Conservation (phyloP, 140 eudicot species). For the Stevia rebaudiana region DNA sequence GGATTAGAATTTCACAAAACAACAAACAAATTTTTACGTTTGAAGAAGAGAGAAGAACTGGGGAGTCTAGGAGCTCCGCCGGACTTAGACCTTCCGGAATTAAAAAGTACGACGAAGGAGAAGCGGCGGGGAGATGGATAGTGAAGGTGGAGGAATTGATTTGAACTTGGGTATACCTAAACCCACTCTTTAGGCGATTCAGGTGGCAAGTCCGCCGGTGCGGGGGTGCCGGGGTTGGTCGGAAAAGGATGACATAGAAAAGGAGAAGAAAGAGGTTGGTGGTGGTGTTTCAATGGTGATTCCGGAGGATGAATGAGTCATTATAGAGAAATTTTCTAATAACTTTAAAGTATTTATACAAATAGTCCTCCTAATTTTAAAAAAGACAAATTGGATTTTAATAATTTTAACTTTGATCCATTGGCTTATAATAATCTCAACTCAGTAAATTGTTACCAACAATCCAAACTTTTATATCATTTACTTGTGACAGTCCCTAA, state of each 20-base stretch:
- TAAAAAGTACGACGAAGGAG: constrained; percentile 59
- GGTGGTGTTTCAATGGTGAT: constrained; percentile 17
- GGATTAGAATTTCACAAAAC: background rate
- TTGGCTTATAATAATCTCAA: too few species aligned
- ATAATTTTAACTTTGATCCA: too few species aligned
- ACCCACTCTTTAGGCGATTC: constrained; percentile 42
- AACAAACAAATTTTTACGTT: constrained; percentile 34
- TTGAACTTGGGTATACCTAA: constrained; percentile 74
- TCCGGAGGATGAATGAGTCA: constrained; percentile 19
- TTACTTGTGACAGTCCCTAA: too few species aligned
- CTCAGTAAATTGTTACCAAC: too few species aligned
- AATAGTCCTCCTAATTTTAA: too few species aligned
- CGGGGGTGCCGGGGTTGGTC: constrained; percentile 21
- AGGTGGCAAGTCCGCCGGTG: constrained; percentile 36
- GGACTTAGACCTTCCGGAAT: constrained; percentile 67
- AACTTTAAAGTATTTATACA: too few species aligned
- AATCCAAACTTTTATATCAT: too few species aligned
- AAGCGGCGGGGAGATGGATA: constrained; percentile 48
- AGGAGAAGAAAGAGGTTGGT: constrained; percentile 14
- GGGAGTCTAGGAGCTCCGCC: constrained; percentile 69
- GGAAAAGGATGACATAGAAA: constrained; percentile 31
- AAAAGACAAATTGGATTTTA: too few species aligned
- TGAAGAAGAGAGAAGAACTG: constrained; percentile 51
- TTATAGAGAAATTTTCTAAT: constrained; percentile 4
- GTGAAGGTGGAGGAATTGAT: constrained; percentile 63